Percentiles rank a stretch among this genome's conserved stretches.
These are phyloP conservation scores for Magnusiomyces magnusii DNA, from an alignment of 1,139 yeast species.

Conservation along the genomic window DNA sequence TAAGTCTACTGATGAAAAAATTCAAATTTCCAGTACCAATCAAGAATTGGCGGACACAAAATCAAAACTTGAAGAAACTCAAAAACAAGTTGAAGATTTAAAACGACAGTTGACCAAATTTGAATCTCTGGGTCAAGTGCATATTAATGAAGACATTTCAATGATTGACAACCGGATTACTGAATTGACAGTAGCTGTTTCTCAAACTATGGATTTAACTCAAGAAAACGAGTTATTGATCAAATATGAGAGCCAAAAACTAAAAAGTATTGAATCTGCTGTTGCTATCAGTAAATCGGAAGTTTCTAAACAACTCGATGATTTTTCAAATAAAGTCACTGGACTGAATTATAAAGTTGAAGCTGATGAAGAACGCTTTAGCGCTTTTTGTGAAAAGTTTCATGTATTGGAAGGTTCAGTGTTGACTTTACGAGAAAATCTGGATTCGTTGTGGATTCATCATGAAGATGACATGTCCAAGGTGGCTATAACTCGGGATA, in stretches of 20 bases:
- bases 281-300: neutral
- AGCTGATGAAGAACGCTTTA: neutral
- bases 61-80: too few species aligned
- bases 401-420: neutral
- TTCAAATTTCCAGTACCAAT: too few species aligned
- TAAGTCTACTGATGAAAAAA: too few species aligned
- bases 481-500: neutral
- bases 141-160: neutral
- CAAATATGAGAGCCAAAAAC: neutral
- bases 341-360: neutral
- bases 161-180: slow-evolving; percentile 3
- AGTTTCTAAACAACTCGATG: neutral
- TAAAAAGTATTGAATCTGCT: neutral
- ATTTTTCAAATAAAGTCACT: neutral
- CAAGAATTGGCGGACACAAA: too few species aligned
- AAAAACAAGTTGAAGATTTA: too few species aligned
- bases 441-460: neutral
- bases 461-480: neutral
- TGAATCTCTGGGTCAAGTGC: too few species aligned
- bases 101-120: neutral
- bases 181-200: neutral
- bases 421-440: slow-evolving; percentile 3
- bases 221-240: neutral
- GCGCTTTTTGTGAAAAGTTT: neutral
- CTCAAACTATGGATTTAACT: neutral